Evolutionary conservation across 495 filamentous ascomycete species (phyloP).

Genomic region (Penicillium maclennaniae): DNA sequence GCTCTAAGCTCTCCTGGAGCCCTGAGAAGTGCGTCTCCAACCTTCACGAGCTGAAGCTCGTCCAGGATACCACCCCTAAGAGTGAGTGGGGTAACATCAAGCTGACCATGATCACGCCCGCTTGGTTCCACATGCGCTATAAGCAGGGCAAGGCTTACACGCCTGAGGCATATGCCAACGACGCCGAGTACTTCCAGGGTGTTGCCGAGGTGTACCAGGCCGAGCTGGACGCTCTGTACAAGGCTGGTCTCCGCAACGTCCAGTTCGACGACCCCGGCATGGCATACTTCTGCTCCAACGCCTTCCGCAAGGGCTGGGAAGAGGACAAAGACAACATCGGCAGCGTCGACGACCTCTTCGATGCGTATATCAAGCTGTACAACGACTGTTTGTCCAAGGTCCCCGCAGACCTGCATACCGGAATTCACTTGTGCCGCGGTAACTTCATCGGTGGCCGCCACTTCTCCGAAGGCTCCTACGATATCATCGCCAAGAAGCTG

Average conservation of each 20-base stretch:
- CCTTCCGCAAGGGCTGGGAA: constrained; percentile 59
- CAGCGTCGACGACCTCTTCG: constrained; percentile 48
- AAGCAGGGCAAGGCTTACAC: constrained; percentile 54
- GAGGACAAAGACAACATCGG: constrained; percentile 53
- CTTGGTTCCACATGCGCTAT: constrained; percentile 67
- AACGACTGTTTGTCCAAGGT: constrained; percentile 55
- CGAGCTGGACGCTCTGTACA: constrained; percentile 58
- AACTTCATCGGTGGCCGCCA: constrained; percentile 46
- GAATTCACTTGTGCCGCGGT: constrained; percentile 63
- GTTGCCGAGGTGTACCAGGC: constrained; percentile 57
- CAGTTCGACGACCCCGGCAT: constrained; percentile 66
- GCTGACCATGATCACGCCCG: constrained; percentile 60
- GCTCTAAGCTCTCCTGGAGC: constrained; percentile 56
- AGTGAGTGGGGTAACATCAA: constrained; percentile 53
- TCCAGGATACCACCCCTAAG: constrained; percentile 48
- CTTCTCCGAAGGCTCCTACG: constrained; percentile 66
- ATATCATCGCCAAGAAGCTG: constrained; percentile 61
- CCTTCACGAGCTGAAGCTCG: constrained; percentile 55
- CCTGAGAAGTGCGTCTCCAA: constrained; percentile 45
- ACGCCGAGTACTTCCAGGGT: constrained; percentile 59
- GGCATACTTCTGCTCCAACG: constrained; percentile 61
- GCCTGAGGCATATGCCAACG: constrained; percentile 51
- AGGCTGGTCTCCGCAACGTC: constrained; percentile 58
- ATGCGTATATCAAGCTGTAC: constrained; percentile 59
- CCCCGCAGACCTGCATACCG: constrained; percentile 59